These are phyloP conservation scores for Dendrocalamus latiflorus DNA, from an alignment of 202 grass and related monocot species.

Conservation along the genomic window DNA sequence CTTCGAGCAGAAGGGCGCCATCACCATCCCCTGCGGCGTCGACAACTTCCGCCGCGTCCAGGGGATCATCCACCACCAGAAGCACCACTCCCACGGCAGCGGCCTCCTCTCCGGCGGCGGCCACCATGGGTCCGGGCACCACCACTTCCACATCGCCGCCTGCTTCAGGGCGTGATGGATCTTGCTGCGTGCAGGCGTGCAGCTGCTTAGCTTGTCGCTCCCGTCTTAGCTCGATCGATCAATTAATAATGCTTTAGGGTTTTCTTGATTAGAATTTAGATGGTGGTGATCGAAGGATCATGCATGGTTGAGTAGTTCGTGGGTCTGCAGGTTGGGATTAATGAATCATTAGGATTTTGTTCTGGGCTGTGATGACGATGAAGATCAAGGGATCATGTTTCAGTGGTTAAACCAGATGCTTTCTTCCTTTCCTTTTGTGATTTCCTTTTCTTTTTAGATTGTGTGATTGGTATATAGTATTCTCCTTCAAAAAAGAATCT, in stretches of 20 bases:
- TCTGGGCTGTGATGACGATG: neutral
- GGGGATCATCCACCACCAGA: constrained; percentile 58
- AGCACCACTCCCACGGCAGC: neutral
- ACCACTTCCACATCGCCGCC: constrained; percentile 65
- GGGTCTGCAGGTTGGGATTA: constrained; percentile 25
- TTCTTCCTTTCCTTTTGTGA: neutral
- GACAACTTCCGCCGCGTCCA: constrained; percentile 84
- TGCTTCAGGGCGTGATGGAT: constrained; percentile 48
- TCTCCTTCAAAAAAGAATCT: constrained; percentile 30
- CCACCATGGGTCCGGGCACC: no score
- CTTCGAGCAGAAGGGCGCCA: constrained; percentile 80
- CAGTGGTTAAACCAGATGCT: constrained; percentile 30
- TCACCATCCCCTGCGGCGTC: constrained; percentile 91
- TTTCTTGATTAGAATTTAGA: constrained; percentile 15
- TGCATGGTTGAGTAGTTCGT: neutral
- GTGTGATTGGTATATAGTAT: constrained; percentile 7
- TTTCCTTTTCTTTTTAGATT: constrained; percentile 14
- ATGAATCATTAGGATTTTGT: neutral
- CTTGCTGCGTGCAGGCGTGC: no score
- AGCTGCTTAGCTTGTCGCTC: neutral
- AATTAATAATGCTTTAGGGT: constrained; percentile 13
- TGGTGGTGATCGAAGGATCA: constrained; percentile 37
- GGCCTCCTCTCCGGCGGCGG: neutral
- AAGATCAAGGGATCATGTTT: constrained; percentile 29
- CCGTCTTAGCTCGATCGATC: neutral